Base-by-base conservation (phyloP, 225 moss, liverwort and hornwort species). In the Pseudisothecium myosuroides region DNA sequence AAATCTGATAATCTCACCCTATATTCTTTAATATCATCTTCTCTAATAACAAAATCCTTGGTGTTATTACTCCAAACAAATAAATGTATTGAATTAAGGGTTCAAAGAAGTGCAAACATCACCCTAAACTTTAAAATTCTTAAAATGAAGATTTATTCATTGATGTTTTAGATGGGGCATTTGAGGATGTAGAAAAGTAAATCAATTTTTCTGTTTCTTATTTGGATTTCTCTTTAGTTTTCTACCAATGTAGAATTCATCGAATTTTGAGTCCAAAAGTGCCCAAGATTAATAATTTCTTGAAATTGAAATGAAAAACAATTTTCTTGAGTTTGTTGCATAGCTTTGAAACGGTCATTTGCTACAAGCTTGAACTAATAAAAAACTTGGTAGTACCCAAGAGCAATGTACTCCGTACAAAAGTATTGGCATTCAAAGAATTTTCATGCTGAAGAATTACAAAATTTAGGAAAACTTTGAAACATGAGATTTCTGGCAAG, bases 1-100 rank as follows among this genome's bases (percentile, higher is more conserved):
- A 79, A 26, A 39, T 27, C 2, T 56, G 0, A 15, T 11, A 37
- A n/a, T 10, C 7, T 5, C 10, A n/a, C 0, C 0, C 1, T 56
- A 56, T n/a, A 56, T 58, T n/a, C 3, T n/a, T 26, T 10, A 24
- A 6, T 7, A 78, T 22, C 22, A 36, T 37, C 1, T 50, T 50
- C 4, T 21, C 6, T 34, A 8, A 12, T 36, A 52, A 36, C 3
- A 76, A 34, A 34, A 5, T 36, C 3, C 3, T 34, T 76, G 13
- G 4, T 52, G 34, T 54, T 54, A 23, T 36, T 3, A 22, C 15
- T 15, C 24, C 37, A 54, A 6, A 3, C 10, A 54, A 14, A 9
- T 23, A 8, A 23, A 23, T 15, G 15, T 9, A 37, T 23, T 9
- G n/a, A 77, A 12, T 21, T 2, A 21, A 76, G 7, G 13, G 1